Evolutionary conservation across 2,329 filamentous ascomycete genomes (phyloP), one percentile per base, ranked within the genome.

Genomic region (Trichoderma endophyticum): DNA sequence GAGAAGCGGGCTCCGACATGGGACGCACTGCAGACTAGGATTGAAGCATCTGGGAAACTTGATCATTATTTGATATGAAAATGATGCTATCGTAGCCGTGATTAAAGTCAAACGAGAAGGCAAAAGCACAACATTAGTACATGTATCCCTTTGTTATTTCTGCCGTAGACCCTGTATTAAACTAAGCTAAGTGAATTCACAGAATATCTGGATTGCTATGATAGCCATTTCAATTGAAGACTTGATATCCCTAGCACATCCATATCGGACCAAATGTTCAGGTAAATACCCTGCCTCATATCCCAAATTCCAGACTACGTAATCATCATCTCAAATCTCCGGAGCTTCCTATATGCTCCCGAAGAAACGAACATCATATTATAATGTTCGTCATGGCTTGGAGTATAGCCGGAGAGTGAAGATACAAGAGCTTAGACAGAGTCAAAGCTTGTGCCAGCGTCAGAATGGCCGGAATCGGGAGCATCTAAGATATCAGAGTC

Each of bases 381-480:
- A 32, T n/a, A 51, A 51, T 54, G 28, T 30, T 43, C 28, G 34
- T 36, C 36, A 36, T 36, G 14, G 6, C n/a, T 51, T 21, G 4
- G 26, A 61, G 39, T 28, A 5, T 11, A 59, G 66, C 57, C 8
- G n/a, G 14, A 70, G 30, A 70, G 28, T 7, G 21, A 5, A 6
- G 39, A n/a, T 12, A 14, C 24, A 54, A 28, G n/a, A 21, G 28
- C 11, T 60, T 70, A 70, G 14, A n/a, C 21, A 15, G 57, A 70
- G 34, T 70, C 57, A 18, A 70, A 70, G 57, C 66, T 70, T n/a
- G 66, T 70, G 39, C 66, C 66, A 11, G 66, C 56, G 11, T 70
- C 66, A n/a, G 66, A 69, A 26, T 14, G 34, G 8, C 43, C 70
- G 5, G 66, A 72, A 15, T 71, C 66, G 59, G 65, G 64, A n/a